phyloP scores from a whole-genome alignment of 768 basidiomycete species.

The Grammothele lineata region DNA sequence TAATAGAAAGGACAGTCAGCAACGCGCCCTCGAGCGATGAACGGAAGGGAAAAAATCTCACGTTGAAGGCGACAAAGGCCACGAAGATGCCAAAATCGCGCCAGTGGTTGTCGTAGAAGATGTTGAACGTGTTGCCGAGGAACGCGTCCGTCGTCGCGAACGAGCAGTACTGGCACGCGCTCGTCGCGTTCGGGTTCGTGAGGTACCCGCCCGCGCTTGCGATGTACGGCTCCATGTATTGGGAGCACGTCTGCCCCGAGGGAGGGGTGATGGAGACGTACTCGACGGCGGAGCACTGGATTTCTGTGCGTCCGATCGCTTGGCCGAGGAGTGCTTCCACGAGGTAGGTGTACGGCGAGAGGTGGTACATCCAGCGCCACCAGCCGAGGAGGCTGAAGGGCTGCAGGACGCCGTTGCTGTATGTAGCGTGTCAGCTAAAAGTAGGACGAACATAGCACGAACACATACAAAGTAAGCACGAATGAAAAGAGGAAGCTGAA shows the following conservation, averaged over 20 bases:
- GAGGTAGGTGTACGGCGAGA: constrained; percentile 34
- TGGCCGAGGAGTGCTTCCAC: constrained; percentile 37
- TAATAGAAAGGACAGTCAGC: constrained; percentile 18
- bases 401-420: constrained; percentile 46
- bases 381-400: constrained; percentile 39
- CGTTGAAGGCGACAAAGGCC: constrained; percentile 41
- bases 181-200: constrained; percentile 32
- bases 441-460: background rate
- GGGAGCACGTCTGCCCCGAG: constrained; percentile 40
- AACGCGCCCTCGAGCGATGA: background rate
- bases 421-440: background rate
- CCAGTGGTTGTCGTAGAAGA: constrained; percentile 50
- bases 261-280: constrained; percentile 50
- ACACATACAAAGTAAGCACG: constrained; percentile 38
- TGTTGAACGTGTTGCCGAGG: constrained; percentile 52
- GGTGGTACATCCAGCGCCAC: constrained; percentile 41
- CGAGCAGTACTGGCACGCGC: constrained; percentile 51
- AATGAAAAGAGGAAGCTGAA: constrained; percentile 37
- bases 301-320: constrained; percentile 44
- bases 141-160: constrained; percentile 56
- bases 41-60: constrained; percentile 23
- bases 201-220: constrained; percentile 42
- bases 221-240: constrained; percentile 43
- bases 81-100: constrained; percentile 44
- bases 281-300: constrained; percentile 58